These are phyloP conservation scores for Pseudocercospora ulei DNA, from an alignment of 2,329 filamentous ascomycete species.

Conservation along the genomic window DNA sequence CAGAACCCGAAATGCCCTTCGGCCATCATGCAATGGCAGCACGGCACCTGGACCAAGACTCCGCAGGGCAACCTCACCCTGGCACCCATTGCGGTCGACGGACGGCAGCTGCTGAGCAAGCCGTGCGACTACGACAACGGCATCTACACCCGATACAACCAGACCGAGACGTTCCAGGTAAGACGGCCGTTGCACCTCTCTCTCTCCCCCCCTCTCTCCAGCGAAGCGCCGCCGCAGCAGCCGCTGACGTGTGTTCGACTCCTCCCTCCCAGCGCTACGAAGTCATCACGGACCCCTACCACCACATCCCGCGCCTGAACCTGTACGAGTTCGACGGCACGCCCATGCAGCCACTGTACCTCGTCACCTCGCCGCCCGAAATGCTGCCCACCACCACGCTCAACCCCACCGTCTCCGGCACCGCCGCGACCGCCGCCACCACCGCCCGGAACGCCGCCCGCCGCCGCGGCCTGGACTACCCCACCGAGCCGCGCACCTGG, in stretches of 20 bases:
- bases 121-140: slow-evolving; percentile 51
- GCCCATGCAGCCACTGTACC: slow-evolving; percentile 58
- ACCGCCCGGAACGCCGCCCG: slow-evolving; percentile 20
- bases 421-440: slow-evolving; percentile 35
- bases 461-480: slow-evolving; percentile 25
- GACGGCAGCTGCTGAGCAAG: slow-evolving; percentile 56
- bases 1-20: slow-evolving; percentile 50
- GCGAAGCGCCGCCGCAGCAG: too few relatives aligned
- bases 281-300: slow-evolving; percentile 50
- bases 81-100: slow-evolving; percentile 55
- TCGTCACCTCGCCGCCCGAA: slow-evolving; percentile 52
- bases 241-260: neutral
- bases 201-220: too few relatives aligned
- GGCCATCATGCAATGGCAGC: slow-evolving; percentile 63
- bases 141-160: slow-evolving; percentile 58
- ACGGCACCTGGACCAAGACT: slow-evolving; percentile 52
- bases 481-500: slow-evolving; percentile 36
- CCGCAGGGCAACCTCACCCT: slow-evolving; percentile 51
- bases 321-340: slow-evolving; percentile 55
- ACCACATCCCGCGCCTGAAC: slow-evolving; percentile 54
- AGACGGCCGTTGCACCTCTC: neutral
- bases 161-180: slow-evolving; percentile 54
- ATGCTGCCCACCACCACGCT: slow-evolving; percentile 62
- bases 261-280: slow-evolving; percentile 37
- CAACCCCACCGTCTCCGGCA: slow-evolving; percentile 44